A percentile compares a stretch with the other conserved stretches of the same genome.
phyloP scores from a whole-genome alignment of 2,329 filamentous ascomycete genomes.

The Thyridium curvatum region DNA sequence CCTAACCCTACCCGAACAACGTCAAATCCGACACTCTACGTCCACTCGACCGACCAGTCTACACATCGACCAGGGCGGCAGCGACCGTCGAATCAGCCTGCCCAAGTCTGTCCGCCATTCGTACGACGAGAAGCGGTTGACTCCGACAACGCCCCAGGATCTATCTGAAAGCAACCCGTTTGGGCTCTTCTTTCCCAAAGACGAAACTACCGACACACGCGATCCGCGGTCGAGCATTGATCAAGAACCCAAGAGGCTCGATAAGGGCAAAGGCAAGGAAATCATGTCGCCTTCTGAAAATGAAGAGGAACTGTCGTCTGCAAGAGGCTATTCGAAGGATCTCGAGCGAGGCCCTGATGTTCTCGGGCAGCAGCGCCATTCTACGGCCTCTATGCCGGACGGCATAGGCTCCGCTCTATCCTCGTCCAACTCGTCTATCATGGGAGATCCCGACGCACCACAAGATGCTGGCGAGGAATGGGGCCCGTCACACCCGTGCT shows the following conservation, averaged over 20 bases:
- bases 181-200: conserved; percentile 6
- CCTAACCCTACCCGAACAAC: conserved; percentile 43
- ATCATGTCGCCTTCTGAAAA: conserved; percentile 34
- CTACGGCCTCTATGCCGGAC: conserved; percentile 41
- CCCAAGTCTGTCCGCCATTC: conserved; percentile 48
- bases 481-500: conserved; percentile 92
- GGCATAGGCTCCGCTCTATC: conserved; percentile 50
- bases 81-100: conserved; percentile 44
- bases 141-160: background rate
- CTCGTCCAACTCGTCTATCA: conserved; percentile 53
- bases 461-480: conserved; percentile 71
- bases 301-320: conserved; percentile 23
- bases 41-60: conserved; percentile 38
- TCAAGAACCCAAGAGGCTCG: conserved; percentile 16
- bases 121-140: conserved; percentile 40
- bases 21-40: conserved; percentile 34
- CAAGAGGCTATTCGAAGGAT: conserved; percentile 37
- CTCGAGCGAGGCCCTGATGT: conserved; percentile 48
- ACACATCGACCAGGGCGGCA: conserved; percentile 40
- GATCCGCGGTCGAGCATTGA: too few relatives aligned
- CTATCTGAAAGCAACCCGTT: conserved; percentile 4
- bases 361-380: conserved; percentile 32
- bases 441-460: conserved; percentile 57
- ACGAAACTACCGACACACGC: too few relatives aligned
- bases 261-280: conserved; percentile 43